phyloP scores from a whole-genome alignment of 805 yeast genomes.

The Yamadazyma takamatsuzukensis region DNA sequence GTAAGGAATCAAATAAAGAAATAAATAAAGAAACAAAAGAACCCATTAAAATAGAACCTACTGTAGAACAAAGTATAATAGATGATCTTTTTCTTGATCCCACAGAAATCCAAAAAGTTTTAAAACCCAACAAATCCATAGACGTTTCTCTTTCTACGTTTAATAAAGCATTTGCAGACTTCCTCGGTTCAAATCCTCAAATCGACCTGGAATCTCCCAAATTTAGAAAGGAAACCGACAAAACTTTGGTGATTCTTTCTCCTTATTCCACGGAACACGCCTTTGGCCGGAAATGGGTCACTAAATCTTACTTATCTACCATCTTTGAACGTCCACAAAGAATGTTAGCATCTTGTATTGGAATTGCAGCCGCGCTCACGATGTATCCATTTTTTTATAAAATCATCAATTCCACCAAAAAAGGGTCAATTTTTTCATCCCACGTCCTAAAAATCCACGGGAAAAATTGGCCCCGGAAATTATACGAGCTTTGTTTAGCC shows the following conservation, averaged over 20 bases:
- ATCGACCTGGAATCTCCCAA: slow-evolving; percentile 38
- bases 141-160: slow-evolving; percentile 35
- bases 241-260: slow-evolving; percentile 59
- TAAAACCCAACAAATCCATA: slow-evolving; percentile 33
- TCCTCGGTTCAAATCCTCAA: slow-evolving; percentile 39
- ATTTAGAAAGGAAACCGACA: slow-evolving; percentile 33
- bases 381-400: slow-evolving; percentile 60
- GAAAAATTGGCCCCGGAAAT: slow-evolving; percentile 60
- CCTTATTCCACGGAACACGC: slow-evolving; percentile 70
- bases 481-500: slow-evolving; percentile 55
- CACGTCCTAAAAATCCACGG: slow-evolving; percentile 76
- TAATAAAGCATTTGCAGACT: slow-evolving; percentile 41
- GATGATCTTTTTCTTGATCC: too few relatives aligned
- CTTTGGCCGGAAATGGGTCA: slow-evolving; percentile 74
- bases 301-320: slow-evolving; percentile 59
- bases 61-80: too few relatives aligned
- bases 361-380: slow-evolving; percentile 70
- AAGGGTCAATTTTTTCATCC: slow-evolving; percentile 47
- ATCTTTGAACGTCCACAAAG: slow-evolving; percentile 85
- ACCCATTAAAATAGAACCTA: too few relatives aligned
- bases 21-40: background rate
- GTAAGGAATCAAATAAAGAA: background rate
- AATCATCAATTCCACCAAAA: slow-evolving; percentile 44
- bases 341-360: slow-evolving; percentile 70
- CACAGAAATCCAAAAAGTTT: slow-evolving; percentile 18